Base-by-base conservation (phyloP, 2,329 filamentous ascomycete genomes). In the Colletotrichum sp. region DNA sequence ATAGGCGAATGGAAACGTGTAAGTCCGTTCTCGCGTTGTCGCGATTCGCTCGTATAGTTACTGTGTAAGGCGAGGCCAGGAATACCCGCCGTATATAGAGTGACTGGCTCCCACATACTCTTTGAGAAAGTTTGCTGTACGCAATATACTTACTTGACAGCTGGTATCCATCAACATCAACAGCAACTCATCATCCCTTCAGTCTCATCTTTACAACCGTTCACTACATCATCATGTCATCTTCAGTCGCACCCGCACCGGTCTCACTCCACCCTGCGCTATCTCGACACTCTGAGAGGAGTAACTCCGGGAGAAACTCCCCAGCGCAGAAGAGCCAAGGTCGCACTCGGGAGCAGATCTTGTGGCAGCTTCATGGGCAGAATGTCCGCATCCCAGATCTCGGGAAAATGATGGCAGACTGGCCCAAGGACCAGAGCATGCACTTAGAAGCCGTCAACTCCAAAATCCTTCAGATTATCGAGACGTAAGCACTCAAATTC, bases 321-420 rank as follows among this genome's bases (percentile, higher is more conserved):
- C 36, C 43, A 3, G 27, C 43, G 13, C 65, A n/a, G 10, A n/a
- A 25, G 10, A 32, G 12, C 13, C 43, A 69, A 27, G 25, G 7
- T 12, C 43, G 18, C 1, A 64, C 58, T n/a, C 71, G 71, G 5
- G 60, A 62, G 18, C 28, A 75, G 10, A 75, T 75, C 3, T 30
- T 75, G 3, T 55, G 25, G 61, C 60, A 66, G 12, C 68, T 75
- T 8, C 72, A 75, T n/a, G 72, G 72, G 13, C 68, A 75, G n/a
- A 18, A 75, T 8, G 62, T 71, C 1, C 61, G 68, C 25, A 71
- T 75, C 6, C 72, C 72, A 6, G 72, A 75, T 6, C 52, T 74
- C 1, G 67, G 60, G 12, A 34, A 28, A 10, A 16, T 74, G 60
- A 74, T 74, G 71, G 10, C 16, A 16, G 71, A 61, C 25, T 74